Percentiles rank a stretch among this genome's conserved stretches.
Conservation (phyloP, 495 filamentous ascomycete species). For the Choiromyces venosus region DNA sequence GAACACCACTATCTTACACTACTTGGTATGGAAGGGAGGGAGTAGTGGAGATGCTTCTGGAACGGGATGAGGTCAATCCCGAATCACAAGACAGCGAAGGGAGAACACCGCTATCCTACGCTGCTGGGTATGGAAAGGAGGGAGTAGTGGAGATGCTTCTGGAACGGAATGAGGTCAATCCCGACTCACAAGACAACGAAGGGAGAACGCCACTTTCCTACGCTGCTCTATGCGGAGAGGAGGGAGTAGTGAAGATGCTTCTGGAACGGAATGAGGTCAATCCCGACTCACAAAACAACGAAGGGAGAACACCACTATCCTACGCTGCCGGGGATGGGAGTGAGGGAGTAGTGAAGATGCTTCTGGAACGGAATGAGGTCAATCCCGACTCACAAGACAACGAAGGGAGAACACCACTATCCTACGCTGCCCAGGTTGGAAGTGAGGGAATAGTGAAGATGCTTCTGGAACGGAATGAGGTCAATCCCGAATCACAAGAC, state of each 20-base stretch:
- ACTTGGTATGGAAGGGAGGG: slow-evolving; percentile 32
- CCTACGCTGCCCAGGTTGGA: too few species aligned
- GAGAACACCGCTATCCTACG: slow-evolving; percentile 44
- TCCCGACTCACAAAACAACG: slow-evolving; percentile 20
- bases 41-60: slow-evolving; percentile 37
- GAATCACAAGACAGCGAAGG: slow-evolving; percentile 28
- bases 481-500: too few species aligned
- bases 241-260: slow-evolving; percentile 34
- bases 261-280: slow-evolving; percentile 26
- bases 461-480: too few species aligned
- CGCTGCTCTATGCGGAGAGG: slow-evolving; percentile 37
- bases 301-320: slow-evolving; percentile 43
- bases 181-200: slow-evolving; percentile 13
- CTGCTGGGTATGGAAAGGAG: slow-evolving; percentile 42
- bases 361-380: too few species aligned
- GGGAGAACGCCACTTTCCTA: slow-evolving; percentile 39
- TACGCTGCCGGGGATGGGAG: slow-evolving; percentile 44
- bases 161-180: slow-evolving; percentile 8
- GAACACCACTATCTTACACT: slow-evolving; percentile 41
- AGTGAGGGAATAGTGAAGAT: too few species aligned
- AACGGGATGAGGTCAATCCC: slow-evolving; percentile 15
- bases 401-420: too few species aligned
- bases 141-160: slow-evolving; percentile 36
- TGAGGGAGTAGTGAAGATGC: slow-evolving; percentile 39
- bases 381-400: too few species aligned